phyloP scores from a whole-genome alignment of 2,329 filamentous ascomycete species.

The Stagonosporopsis chrysanthemi region DNA sequence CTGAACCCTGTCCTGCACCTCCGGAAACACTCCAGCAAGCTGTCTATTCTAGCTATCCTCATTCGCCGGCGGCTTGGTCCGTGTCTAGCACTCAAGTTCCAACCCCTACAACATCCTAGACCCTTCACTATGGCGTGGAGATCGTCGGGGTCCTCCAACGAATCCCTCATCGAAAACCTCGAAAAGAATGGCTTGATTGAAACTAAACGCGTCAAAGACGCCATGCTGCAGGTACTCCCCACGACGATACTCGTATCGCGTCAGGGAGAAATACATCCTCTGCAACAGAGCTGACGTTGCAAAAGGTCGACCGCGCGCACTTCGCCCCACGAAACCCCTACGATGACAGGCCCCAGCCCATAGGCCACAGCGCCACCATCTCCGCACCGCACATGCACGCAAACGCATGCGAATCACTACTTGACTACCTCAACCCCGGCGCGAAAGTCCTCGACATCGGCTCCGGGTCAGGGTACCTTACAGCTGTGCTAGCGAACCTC shows the following conservation, averaged over 20 bases:
- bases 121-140: constrained; percentile 82
- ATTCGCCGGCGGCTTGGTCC: constrained; percentile 20
- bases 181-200: constrained; percentile 74
- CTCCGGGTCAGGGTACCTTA: constrained; percentile 73
- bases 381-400: constrained; percentile 78
- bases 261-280: neutral
- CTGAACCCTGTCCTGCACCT: neutral
- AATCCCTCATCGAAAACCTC: constrained; percentile 79
- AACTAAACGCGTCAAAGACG: constrained; percentile 74
- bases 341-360: constrained; percentile 72
- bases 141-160: constrained; percentile 78
- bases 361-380: constrained; percentile 73
- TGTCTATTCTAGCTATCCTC: constrained; percentile 28
- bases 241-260: constrained; percentile 14
- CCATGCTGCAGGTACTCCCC: constrained; percentile 72
- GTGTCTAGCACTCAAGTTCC: constrained; percentile 8
- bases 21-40: constrained; percentile 20
- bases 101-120: constrained; percentile 17
- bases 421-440: constrained; percentile 63
- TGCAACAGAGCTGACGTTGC: constrained; percentile 3
- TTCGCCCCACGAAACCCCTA: constrained; percentile 79
- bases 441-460: constrained; percentile 59
- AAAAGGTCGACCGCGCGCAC: constrained; percentile 84
- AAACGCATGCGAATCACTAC: constrained; percentile 68
- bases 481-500: constrained; percentile 84